phyloP scores from a whole-genome alignment of 345 rosid species.

The Rhodamnia rubescens region DNA sequence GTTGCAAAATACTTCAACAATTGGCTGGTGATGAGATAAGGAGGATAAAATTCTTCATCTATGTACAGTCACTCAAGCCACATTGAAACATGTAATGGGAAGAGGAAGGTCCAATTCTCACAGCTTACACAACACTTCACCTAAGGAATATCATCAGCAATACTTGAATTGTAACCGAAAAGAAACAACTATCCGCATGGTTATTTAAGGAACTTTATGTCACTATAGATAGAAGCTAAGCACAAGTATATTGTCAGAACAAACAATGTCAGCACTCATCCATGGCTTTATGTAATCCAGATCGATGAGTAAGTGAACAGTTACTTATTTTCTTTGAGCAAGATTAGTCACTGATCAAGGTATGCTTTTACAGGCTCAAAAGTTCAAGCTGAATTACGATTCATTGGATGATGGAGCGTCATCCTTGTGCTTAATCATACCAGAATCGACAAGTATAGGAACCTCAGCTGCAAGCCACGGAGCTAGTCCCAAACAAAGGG shows the following conservation, averaged over 20 bases:
- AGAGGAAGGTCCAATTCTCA: not conserved
- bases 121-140: not conserved
- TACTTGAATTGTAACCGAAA: not conserved
- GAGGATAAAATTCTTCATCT: not conserved
- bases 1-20: not conserved
- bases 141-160: not conserved
- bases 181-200: not conserved
- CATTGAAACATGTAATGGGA: not conserved
- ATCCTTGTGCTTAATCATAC: slow-evolving; percentile 96
- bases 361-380: not conserved
- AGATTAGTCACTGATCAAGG: not conserved
- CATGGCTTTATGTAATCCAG: not conserved
- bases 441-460: slow-evolving; percentile 91
- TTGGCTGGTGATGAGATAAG: not conserved
- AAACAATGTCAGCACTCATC: not conserved
- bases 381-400: slow-evolving; percentile 19
- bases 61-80: not conserved
- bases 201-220: not conserved
- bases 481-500: slow-evolving; percentile 95
- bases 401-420: slow-evolving; percentile 56
- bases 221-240: not conserved
- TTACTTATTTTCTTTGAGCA: not conserved
- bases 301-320: not conserved
- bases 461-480: slow-evolving; percentile 99
- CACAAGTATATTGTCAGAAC: not conserved